phyloP scores from a whole-genome alignment of 139 green algal genomes.

The Chlorella sp. region DNA sequence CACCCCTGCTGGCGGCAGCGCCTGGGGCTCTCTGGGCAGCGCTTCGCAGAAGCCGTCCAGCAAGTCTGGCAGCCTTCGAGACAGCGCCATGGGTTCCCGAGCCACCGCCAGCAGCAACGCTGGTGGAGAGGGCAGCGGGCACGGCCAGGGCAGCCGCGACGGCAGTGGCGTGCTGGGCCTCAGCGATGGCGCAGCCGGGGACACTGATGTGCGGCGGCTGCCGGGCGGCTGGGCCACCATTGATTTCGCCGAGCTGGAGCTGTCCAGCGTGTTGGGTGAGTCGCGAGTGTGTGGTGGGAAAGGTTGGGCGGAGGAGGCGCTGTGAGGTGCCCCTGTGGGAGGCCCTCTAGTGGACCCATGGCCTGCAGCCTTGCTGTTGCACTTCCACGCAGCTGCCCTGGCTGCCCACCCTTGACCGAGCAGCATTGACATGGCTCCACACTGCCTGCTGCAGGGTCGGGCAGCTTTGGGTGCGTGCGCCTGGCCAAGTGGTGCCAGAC shows the following conservation, averaged over 20 bases:
- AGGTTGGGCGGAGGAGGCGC: too few species aligned
- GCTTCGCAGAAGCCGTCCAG: neutral
- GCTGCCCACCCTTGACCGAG: too few species aligned
- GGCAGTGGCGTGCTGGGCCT: neutral
- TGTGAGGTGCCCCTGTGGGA: too few species aligned
- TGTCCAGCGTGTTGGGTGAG: slow-evolving; percentile 20
- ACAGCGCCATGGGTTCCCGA: neutral
- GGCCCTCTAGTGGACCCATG: too few species aligned
- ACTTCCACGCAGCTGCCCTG: too few species aligned
- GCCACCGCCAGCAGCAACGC: neutral
- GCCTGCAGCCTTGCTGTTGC: too few species aligned
- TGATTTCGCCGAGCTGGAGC: slow-evolving; percentile 33
- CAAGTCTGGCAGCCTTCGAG: neutral
- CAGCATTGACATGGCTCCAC: too few species aligned
- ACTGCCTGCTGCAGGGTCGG: slow-evolving; percentile 12
- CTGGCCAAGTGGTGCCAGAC: slow-evolving; percentile 35
- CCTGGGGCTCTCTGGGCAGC: neutral
- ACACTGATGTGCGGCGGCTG: slow-evolving; percentile 2
- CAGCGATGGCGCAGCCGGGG: neutral
- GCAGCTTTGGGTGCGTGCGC: slow-evolving; percentile 38
- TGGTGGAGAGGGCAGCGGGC: neutral
- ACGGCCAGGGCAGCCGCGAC: neutral
- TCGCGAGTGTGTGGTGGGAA: too few species aligned
- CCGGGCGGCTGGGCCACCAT: neutral
- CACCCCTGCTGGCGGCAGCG: neutral